Evolutionary conservation across 2,329 filamentous ascomycete species (phyloP), one percentile per base, ranked within the genome.

Genomic region (Endothia cerciana): DNA sequence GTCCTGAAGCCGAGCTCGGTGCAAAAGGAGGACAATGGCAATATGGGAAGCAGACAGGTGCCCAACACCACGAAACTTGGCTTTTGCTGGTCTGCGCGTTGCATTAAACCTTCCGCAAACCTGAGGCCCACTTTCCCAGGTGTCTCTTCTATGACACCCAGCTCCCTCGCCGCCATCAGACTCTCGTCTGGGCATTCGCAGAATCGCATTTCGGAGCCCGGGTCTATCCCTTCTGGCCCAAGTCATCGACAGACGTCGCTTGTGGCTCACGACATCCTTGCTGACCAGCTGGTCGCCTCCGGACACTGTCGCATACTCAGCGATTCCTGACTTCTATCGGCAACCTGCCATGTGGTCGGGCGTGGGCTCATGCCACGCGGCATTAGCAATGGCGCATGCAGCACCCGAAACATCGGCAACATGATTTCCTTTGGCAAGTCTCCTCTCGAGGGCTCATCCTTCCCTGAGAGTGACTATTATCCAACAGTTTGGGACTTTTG

Each of bases 21-120:
- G 47, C 47, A 51, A 51, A 51, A 51, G 47, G 47, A 17, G 47
- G 47, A 51, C 47, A 13, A 6, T 51, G 47, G 47, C 22, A 17
- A 11, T 28, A 28, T 51, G 47, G 25, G 47, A n/a, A 28, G 22
- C 47, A 51, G 47, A 28, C 47, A 28, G 8, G 25, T 25, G 25
- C 47, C 17, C 25, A 22, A 51, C 47, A 13, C 22, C 17, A 13
- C 47, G 8, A 19, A n/a, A 25, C 25, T 28, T 51, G 47, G 22
- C 3, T 15, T 15, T 51, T 5, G 47, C 22, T 51, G 47, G 47
- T 30, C 25, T 51, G 17, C 47, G 7, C 22, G 25, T 8, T 28
- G 25, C 47, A 30, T 30, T 22, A 30, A 11, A 36, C 33, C 33
- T 36, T 6, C 33, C 33, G 47, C 47, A 28, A 6, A 22, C 28